Percentiles rank a stretch among this genome's conserved stretches.
Evolutionary conservation across 2,329 filamentous ascomycete genomes (phyloP).

Genomic region (Aspergillus floridensis): DNA sequence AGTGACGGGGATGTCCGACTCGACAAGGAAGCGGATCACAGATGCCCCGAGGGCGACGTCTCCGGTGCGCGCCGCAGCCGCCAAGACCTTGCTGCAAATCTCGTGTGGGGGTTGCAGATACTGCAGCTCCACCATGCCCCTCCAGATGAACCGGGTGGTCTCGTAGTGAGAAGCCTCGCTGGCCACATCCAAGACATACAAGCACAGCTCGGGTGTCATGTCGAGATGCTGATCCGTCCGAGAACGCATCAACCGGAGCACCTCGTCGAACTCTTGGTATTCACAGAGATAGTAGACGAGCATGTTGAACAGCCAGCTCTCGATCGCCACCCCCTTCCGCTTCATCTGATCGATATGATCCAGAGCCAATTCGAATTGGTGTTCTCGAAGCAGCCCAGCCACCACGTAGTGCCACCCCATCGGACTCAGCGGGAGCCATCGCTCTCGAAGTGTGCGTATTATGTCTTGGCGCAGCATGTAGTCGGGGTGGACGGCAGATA

Average conservation of each 20-base stretch:
- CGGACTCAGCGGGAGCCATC: slow-evolving; percentile 65
- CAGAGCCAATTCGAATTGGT: slow-evolving; percentile 78
- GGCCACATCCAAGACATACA: slow-evolving; percentile 72
- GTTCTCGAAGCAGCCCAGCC: slow-evolving; percentile 73
- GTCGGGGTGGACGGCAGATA: slow-evolving; percentile 79
- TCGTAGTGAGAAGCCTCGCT: slow-evolving; percentile 61
- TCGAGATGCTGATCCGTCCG: slow-evolving; percentile 49
- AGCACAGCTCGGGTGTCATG: slow-evolving; percentile 61
- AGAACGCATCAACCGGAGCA: slow-evolving; percentile 64
- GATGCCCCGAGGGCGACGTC: slow-evolving; percentile 68
- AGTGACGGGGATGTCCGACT: slow-evolving; percentile 55
- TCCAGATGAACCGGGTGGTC: slow-evolving; percentile 71
- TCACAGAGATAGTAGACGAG: slow-evolving; percentile 72
- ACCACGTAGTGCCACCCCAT: slow-evolving; percentile 66
- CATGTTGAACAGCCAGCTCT: slow-evolving; percentile 75
- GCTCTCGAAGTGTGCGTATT: slow-evolving; percentile 61
- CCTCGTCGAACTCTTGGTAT: slow-evolving; percentile 72
- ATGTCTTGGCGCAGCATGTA: slow-evolving; percentile 71
- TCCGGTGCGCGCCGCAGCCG: slow-evolving; percentile 65
- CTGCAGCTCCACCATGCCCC: slow-evolving; percentile 56
- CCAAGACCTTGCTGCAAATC: slow-evolving; percentile 66
- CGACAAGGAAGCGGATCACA: slow-evolving; percentile 64
- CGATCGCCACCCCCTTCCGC: slow-evolving; percentile 53
- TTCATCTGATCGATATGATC: slow-evolving; percentile 66
- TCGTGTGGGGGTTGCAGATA: slow-evolving; percentile 63